Base-by-base conservation (phyloP, 2,329 filamentous ascomycete genomes). In the Ramularia endophylla region DNA sequence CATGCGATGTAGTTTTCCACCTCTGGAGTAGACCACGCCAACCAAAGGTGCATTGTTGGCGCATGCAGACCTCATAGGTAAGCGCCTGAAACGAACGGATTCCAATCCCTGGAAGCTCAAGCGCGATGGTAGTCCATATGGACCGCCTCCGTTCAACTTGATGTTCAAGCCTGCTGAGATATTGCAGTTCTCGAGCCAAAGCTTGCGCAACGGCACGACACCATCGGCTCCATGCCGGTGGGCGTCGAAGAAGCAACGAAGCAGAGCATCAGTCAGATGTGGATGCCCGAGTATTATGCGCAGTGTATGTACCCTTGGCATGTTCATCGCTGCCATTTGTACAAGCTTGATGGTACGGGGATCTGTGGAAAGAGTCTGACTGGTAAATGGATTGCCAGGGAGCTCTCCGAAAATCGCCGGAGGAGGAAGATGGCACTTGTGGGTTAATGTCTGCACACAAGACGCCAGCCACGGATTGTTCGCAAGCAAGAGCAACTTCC, bases 181-280 rank as follows among this genome's bases (percentile, higher is more conserved):
- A 12, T 60, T 62, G 42, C 65, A 68, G 38, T 63, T 69, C 40
- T 72, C 69, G 3, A 72, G 54, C 69, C 69, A 72, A 4, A 72
- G 58, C 38, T 57, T 64, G 8, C 63, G 58, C 11, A 71, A 43
- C 2, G 60, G 59, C 6, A 55, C 47, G 13, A 47, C 47, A 2
- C 56, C 55, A 8, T 54, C 46, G 13, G 63, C 50, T 2, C 40
- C 51, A 3, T 5, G 13, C 4, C 45, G 41, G 13, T 17, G 27
- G 4, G 18, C n/a, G 31, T 66, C 58, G 19, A 72, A 60, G 44
- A 71, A 64, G 19, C 63, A 63, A 2, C 61, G 48, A 7, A 72
- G 30, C 8, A 72, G 54, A 4, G 53, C 60, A 18, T 62, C 62
- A 2, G 63, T 65, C 8, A 72, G 44, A 27, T 55, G 56, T 41